Evolutionary conservation across 331 rosid genomes (phyloP).

Genomic region (Malus hybrid): DNA sequence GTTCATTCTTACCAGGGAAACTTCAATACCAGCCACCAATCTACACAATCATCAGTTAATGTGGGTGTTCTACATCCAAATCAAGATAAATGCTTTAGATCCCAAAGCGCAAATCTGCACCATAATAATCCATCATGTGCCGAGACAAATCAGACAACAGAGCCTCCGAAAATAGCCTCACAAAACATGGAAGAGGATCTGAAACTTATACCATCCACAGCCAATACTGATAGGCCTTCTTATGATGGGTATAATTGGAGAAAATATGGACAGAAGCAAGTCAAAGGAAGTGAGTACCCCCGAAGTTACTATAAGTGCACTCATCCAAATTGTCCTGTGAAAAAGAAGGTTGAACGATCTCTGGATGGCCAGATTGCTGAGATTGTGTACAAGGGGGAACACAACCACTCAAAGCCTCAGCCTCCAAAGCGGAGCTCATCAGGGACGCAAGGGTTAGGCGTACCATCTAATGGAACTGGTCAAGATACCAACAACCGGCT

Average conservation of each 20-base stretch:
- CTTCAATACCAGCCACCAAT: conserved; percentile 40
- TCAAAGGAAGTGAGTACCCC: conserved; percentile 90
- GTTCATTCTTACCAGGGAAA: conserved; percentile 50
- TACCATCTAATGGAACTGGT: conserved; percentile 36
- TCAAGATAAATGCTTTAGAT: conserved; percentile 34
- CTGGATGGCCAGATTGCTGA: conserved; percentile 87
- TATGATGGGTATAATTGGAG: conserved; percentile 98
- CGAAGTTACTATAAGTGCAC: conserved; percentile 96
- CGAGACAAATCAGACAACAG: conserved; percentile 32
- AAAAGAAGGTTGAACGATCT: conserved; percentile 94
- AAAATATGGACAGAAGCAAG: conserved; percentile 98
- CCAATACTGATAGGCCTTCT: conserved; percentile 60
- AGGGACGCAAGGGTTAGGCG: conserved; percentile 54
- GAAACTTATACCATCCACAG: conserved; percentile 35
- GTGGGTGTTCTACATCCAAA: conserved; percentile 28
- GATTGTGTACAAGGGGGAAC: conserved; percentile 94
- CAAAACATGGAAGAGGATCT: conserved; percentile 51
- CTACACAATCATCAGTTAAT: conserved; percentile 27
- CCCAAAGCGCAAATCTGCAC: conserved; percentile 27
- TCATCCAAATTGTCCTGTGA: conserved; percentile 84
- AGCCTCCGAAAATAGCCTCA: conserved; percentile 31
- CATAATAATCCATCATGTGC: conserved; percentile 28
- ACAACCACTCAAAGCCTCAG: conserved; percentile 82
- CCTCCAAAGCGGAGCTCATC: conserved; percentile 54
- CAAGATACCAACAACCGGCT: conserved; percentile 32